A percentile compares a stretch with the other conserved stretches of the same genome.
Evolutionary conservation across 2,329 filamentous ascomycete genomes (phyloP).

Genomic region (Aspergillus sp.): DNA sequence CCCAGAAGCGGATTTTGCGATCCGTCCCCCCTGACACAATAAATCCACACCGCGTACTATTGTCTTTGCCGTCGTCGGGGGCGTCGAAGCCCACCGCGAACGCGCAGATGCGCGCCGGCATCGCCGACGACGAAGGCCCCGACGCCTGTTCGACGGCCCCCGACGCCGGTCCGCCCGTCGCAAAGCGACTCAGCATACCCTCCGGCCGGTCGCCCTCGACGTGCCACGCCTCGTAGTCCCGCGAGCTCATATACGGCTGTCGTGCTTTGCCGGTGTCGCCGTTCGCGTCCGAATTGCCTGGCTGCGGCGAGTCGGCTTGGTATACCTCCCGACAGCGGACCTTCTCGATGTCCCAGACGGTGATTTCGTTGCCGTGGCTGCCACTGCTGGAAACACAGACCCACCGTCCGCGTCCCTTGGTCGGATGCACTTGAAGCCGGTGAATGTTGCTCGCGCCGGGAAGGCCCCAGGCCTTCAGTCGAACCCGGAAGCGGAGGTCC

Average conservation of each 20-base stretch:
- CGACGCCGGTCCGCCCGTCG: constrained; percentile 44
- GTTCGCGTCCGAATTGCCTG: constrained; percentile 16
- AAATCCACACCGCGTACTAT: constrained; percentile 68
- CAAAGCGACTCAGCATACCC: constrained; percentile 82
- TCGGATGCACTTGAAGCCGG: constrained; percentile 73
- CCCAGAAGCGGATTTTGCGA: constrained; percentile 92
- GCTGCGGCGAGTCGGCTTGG: constrained; percentile 50
- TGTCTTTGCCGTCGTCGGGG: constrained; percentile 59
- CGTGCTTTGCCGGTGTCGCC: constrained; percentile 25
- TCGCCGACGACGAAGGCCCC: constrained; percentile 13
- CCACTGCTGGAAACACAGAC: constrained; percentile 87
- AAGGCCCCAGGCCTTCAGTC: constrained; percentile 84
- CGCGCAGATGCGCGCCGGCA: constrained; percentile 61
- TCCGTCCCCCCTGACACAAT: constrained; percentile 86
- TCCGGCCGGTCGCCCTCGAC: constrained; percentile 87
- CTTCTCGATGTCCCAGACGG: constrained; percentile 94
- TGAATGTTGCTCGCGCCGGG: constrained; percentile 77
- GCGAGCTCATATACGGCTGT: constrained; percentile 31
- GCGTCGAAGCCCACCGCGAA: constrained; percentile 70
- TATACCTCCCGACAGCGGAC: constrained; percentile 85
- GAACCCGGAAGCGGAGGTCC: constrained; percentile 92
- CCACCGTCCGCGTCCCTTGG: constrained; percentile 74
- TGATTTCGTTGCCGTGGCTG: constrained; percentile 76
- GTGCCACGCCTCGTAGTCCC: constrained; percentile 77
- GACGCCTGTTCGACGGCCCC: constrained; percentile 58